Percentiles rank a stretch among this genome's conserved stretches.
These are phyloP conservation scores for Oidiodendron maius DNA, from an alignment of 495 filamentous ascomycete genomes.

Conservation along the genomic window DNA sequence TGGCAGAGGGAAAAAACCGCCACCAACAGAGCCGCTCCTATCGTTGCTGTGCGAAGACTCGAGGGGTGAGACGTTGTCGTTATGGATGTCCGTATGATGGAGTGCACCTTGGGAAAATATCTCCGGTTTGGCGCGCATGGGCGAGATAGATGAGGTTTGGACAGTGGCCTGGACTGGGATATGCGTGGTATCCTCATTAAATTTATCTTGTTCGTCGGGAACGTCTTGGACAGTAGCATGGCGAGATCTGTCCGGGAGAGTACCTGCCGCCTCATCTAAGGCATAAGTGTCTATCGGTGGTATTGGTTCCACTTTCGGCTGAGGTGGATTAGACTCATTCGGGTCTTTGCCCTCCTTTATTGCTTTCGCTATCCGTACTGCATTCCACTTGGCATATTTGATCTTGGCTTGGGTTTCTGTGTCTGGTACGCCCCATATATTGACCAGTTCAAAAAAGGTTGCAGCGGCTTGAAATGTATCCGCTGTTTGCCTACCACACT, in stretches of 20 bases:
- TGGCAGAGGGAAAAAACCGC: constrained; percentile 50
- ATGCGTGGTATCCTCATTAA: constrained; percentile 28
- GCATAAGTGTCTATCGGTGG: constrained; percentile 50
- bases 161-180: constrained; percentile 44
- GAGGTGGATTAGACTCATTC: constrained; percentile 77
- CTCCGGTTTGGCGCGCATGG: constrained; percentile 15
- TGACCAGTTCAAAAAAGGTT: constrained; percentile 82
- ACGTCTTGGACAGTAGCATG: constrained; percentile 56
- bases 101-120: constrained; percentile 20
- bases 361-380: constrained; percentile 82
- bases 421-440: constrained; percentile 74
- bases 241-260: constrained; percentile 27
- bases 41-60: constrained; percentile 21
- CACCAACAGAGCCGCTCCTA: constrained; percentile 35
- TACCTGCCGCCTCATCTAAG: constrained; percentile 53
- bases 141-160: constrained; percentile 24
- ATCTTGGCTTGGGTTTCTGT: constrained; percentile 77
- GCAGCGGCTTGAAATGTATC: constrained; percentile 89
- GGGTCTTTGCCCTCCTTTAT: constrained; percentile 89
- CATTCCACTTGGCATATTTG: constrained; percentile 96
- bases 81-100: constrained; percentile 19
- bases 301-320: constrained; percentile 36
- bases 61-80: constrained; percentile 32
- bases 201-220: constrained; percentile 36
- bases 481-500: constrained; percentile 67